Percentiles rank a stretch among this genome's conserved stretches.
Conservation (phyloP, 2,329 filamentous ascomycete species). For the Trichoderma breve region DNA sequence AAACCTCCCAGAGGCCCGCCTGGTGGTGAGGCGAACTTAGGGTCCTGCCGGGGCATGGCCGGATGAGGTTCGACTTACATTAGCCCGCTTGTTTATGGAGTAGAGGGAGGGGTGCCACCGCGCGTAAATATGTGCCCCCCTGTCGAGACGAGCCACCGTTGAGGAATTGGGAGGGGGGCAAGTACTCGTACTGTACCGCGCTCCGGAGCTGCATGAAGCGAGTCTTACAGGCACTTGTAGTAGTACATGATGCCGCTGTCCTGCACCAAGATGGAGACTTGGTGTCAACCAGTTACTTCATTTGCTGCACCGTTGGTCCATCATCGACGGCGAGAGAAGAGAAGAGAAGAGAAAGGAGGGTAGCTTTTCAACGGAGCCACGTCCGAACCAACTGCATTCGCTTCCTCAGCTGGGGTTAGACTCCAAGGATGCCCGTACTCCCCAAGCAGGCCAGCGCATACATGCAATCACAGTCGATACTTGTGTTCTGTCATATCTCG, state of each 20-base stretch:
- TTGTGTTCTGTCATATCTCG: background rate
- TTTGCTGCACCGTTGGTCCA: constrained; percentile 6
- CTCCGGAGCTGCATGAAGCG: constrained; percentile 7
- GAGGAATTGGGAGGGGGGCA: constrained; percentile 14
- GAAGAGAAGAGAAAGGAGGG: constrained; percentile 13
- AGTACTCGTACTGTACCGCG: background rate
- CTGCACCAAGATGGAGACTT: constrained; percentile 18
- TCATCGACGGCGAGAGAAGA: constrained; percentile 9
- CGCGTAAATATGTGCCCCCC: constrained; percentile 22
- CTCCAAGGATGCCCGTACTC: background rate
- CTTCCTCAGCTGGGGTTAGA: background rate
- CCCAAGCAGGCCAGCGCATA: constrained; percentile 6
- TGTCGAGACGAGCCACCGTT: constrained; percentile 16
- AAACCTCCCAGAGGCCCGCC: constrained; percentile 23
- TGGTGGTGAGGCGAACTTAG: constrained; percentile 32
- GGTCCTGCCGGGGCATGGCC: constrained; percentile 29
- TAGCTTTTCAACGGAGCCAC: background rate
- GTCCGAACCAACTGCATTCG: background rate
- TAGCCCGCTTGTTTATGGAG: constrained; percentile 29
- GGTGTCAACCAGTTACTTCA: background rate
- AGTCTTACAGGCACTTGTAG: background rate
- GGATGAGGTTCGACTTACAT: constrained; percentile 35
- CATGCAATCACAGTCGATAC: constrained; percentile 6
- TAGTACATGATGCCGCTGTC: constrained; percentile 11
- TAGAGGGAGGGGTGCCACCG: constrained; percentile 32